A percentile compares a stretch with the other conserved stretches of the same genome.
phyloP scores from a whole-genome alignment of 768 basidiomycete genomes.

The Antrodiella citrinella region DNA sequence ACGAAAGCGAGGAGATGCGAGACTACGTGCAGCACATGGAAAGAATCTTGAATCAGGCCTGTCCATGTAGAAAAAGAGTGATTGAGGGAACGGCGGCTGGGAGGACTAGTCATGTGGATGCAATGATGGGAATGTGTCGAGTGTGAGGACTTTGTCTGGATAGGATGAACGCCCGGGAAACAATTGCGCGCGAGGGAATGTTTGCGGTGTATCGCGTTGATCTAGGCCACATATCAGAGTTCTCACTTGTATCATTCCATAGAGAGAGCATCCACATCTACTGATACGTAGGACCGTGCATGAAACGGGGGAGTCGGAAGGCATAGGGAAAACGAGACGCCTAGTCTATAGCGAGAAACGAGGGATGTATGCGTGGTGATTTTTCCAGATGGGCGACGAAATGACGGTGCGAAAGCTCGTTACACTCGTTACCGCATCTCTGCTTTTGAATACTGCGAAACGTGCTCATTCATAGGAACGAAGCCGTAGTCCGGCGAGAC shows the following conservation, averaged over 20 bases:
- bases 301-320: background rate
- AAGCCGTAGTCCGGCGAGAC: slow-evolving; percentile 85
- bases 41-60: background rate
- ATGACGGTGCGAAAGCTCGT: too few species aligned
- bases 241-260: background rate
- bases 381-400: too few species aligned
- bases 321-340: background rate
- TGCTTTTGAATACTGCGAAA: slow-evolving; percentile 29
- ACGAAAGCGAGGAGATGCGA: background rate
- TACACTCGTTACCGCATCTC: background rate
- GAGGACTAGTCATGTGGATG: background rate
- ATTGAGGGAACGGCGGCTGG: background rate
- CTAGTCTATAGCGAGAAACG: background rate
- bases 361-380: too few species aligned
- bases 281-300: background rate
- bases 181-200: background rate
- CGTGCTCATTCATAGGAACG: slow-evolving; percentile 74
- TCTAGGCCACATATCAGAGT: background rate
- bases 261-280: background rate
- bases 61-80: background rate
- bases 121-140: background rate
- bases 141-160: background rate
- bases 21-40: background rate
- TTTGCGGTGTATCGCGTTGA: background rate
- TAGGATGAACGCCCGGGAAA: background rate